Conservation (phyloP, 2,329 filamentous ascomycete genomes). For the Xylariomycetidae sp. region DNA sequence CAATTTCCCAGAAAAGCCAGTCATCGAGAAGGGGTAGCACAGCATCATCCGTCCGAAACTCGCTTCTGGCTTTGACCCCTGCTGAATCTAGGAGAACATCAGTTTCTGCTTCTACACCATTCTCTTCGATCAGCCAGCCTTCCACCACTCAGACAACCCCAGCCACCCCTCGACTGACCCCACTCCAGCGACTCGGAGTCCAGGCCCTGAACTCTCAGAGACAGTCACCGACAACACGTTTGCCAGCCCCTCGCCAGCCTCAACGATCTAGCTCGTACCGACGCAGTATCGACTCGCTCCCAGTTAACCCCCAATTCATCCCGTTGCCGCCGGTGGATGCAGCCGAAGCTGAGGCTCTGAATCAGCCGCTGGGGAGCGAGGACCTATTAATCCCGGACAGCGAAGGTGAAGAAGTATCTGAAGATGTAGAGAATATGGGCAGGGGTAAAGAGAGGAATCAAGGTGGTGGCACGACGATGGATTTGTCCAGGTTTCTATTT, state of each 20-base stretch:
- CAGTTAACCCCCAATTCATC: conserved; percentile 50
- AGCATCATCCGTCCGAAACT: conserved; percentile 19
- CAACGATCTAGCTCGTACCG: conserved; percentile 19
- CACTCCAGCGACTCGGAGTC: conserved; percentile 49
- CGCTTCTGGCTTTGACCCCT: conserved; percentile 27
- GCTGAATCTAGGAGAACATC: conserved; percentile 25
- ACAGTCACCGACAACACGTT: conserved; percentile 19
- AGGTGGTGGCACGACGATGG: conserved; percentile 30
- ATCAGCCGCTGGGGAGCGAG: conserved; percentile 47
- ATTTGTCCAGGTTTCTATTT: conserved; percentile 47
- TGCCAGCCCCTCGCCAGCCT: conserved; percentile 14
- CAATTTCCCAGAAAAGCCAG: not conserved
- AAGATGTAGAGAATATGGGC: conserved; percentile 18
- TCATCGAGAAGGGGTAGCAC: conserved; percentile 11
- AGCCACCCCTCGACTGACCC: conserved; percentile 39
- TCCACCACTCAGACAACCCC: conserved; percentile 40
- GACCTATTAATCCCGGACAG: conserved; percentile 52
- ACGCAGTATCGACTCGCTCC: conserved; percentile 30
- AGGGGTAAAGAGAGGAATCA: conserved; percentile 9
- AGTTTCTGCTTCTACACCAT: conserved; percentile 10
- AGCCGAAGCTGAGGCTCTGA: conserved; percentile 48
- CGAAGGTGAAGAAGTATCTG: conserved; percentile 26
- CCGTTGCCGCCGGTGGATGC: conserved; percentile 51
- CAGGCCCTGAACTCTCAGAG: conserved; percentile 35
- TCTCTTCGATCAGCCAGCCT: conserved; percentile 33